Evolutionary conservation across 257 asterid genomes (phyloP).

Genomic region (Solanum medicagineum): DNA sequence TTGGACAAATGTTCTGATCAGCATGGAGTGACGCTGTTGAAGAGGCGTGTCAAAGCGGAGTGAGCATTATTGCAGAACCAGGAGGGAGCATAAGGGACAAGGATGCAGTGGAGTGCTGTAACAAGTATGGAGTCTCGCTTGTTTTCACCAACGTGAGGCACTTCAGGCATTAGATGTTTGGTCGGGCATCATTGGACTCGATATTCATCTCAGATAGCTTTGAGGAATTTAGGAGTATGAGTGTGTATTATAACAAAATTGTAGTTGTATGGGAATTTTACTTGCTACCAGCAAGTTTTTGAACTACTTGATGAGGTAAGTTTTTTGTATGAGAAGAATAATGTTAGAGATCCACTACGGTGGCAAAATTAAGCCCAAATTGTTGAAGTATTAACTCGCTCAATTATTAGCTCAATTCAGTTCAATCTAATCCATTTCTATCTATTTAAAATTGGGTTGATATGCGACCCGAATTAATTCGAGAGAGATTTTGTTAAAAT

Average conservation of each 20-base stretch:
- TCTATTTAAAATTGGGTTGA: too few species aligned
- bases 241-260: not conserved
- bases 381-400: too few species aligned
- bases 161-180: conserved; percentile 57
- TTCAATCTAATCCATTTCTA: too few species aligned
- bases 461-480: too few species aligned
- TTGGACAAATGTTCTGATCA: conserved; percentile 4
- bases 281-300: not conserved
- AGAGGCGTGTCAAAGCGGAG: conserved; percentile 87
- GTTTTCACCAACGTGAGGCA: conserved; percentile 80
- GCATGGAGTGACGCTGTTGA: conserved; percentile 98
- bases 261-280: not conserved
- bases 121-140: conserved; percentile 74
- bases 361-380: too few species aligned
- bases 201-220: not conserved
- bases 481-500: too few species aligned
- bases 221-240: not conserved
- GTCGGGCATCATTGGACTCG: not conserved
- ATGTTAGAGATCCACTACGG: not conserved
- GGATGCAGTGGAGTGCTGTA: conserved; percentile 83
- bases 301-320: not conserved
- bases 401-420: too few species aligned
- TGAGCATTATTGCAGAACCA: conserved; percentile 73
- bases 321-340: not conserved
- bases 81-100: conserved; percentile 85